Evolutionary conservation across 345 rosid genomes (phyloP), one percentile per base, ranked within the genome.

Genomic region (Acer saccharum): DNA sequence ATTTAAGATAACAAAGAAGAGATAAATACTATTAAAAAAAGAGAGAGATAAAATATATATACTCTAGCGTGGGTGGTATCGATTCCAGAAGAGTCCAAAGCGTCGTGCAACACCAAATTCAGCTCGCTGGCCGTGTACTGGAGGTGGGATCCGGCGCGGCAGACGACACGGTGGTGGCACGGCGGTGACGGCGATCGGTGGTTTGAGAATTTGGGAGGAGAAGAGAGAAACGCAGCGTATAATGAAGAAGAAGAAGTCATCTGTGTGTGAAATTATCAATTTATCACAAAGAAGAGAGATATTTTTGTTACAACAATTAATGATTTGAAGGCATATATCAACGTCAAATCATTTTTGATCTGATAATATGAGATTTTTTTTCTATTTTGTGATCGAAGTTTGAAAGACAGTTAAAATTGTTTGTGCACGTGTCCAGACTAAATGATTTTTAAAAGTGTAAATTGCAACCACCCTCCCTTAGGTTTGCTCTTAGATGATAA

Each of bases 31-130:
- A 43, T 43, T 6, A 9, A 43, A 6, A 63, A 21, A 25, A 25
- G 1, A 25, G 1, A 25, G 11, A 23, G n/a, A 39, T 29, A 25
- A 7, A 8, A 29, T 27, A 11, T 10, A 69, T 25, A 39, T 74
- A 85, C 90, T 62, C 87, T 83, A 35, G 90, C 87, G 61, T 77
- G 83, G 18, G 81, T 17, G n/a, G 88, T 78, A 75, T 85, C 82
- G 66, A 78, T 66, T 66, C 86, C 86, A 25, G 65, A 58, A 60
- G 81, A 75, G 65, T 87, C 86, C 76, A 87, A 57, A n/a, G 84
- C 88, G 32, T 81, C 85, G 69, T 83, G 88, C 58, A 87, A 48
- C 57, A 48, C 73, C 5, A 85, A 81, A 67, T 83, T 75, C 80
- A 77, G 79, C 44, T 78, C 83, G 57, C 68, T 20, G 32, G 77